These are phyloP conservation scores for Mycena polygramma DNA, from an alignment of 768 basidiomycete species.

Conservation along the genomic window DNA sequence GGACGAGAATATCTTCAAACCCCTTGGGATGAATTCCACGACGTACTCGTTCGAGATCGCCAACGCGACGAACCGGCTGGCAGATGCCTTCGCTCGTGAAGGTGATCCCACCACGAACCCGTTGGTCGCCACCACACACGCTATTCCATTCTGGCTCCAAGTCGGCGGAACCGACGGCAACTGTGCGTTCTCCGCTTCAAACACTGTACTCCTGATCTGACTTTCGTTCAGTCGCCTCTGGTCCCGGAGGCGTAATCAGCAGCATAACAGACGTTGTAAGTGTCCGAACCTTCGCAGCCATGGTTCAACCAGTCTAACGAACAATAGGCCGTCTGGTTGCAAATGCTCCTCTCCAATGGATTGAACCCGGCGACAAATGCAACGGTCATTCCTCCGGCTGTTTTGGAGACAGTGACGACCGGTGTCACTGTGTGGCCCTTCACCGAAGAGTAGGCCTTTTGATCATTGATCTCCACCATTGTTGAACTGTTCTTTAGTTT, in stretches of 20 bases:
- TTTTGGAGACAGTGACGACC: constrained; percentile 40
- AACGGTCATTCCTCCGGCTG: constrained; percentile 43
- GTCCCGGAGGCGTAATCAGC: constrained; percentile 47
- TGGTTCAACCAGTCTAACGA: neutral
- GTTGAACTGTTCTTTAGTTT: constrained; percentile 8
- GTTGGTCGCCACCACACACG: constrained; percentile 23
- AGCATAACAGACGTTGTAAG: constrained; percentile 44
- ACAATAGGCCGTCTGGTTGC: constrained; percentile 42
- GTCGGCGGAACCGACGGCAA: constrained; percentile 43
- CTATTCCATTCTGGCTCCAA: constrained; percentile 39
- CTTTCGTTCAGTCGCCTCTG: constrained; percentile 41
- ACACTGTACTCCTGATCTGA: neutral
- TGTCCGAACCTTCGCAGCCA: neutral
- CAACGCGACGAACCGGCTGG: constrained; percentile 44
- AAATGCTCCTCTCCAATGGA: constrained; percentile 44
- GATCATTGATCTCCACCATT: neutral
- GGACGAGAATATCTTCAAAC: constrained; percentile 46
- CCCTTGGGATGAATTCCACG: constrained; percentile 45
- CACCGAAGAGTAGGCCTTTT: constrained; percentile 18
- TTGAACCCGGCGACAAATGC: constrained; percentile 42
- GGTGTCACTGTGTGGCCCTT: constrained; percentile 41
- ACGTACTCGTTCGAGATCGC: constrained; percentile 48
- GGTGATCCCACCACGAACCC: constrained; percentile 33
- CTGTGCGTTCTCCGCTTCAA: constrained; percentile 33
- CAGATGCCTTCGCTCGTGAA: constrained; percentile 43